A percentile compares a stretch with the other conserved stretches of the same genome.
Conservation (phyloP, 1,284 basidiomycete genomes). For the Ustilago tritici region DNA sequence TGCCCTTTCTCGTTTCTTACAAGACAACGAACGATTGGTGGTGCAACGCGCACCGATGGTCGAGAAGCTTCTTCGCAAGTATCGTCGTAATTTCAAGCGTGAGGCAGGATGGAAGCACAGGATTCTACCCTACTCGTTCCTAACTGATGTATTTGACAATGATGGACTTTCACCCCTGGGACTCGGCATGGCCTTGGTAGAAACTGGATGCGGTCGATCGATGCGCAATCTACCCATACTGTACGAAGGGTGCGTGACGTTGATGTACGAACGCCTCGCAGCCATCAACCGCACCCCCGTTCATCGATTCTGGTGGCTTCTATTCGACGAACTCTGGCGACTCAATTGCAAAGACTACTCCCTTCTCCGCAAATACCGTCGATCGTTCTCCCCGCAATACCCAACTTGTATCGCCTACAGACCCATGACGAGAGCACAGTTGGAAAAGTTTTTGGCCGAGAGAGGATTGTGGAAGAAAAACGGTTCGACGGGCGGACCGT, state of each 20-base stretch:
- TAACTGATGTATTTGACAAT: slow-evolving; percentile 73
- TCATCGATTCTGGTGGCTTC: slow-evolving; percentile 84
- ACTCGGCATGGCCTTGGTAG: slow-evolving; percentile 72
- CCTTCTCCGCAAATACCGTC: slow-evolving; percentile 77
- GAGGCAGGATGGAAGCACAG: slow-evolving; percentile 75
- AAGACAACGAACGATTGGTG: slow-evolving; percentile 76
- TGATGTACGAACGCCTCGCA: slow-evolving; percentile 76
- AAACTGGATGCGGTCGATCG: slow-evolving; percentile 73
- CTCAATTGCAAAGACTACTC: slow-evolving; percentile 52
- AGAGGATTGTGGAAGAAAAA: slow-evolving; percentile 75
- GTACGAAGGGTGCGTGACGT: slow-evolving; percentile 73
- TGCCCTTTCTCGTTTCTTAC: slow-evolving; percentile 77
- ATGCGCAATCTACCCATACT: slow-evolving; percentile 75
- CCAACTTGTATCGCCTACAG: slow-evolving; percentile 80
- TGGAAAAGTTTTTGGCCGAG: slow-evolving; percentile 78
- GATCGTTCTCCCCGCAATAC: slow-evolving; percentile 80
- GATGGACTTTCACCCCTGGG: slow-evolving; percentile 40
- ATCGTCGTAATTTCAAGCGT: slow-evolving; percentile 74
- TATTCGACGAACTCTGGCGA: slow-evolving; percentile 76
- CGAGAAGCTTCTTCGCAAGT: slow-evolving; percentile 74
- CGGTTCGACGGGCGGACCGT: slow-evolving; percentile 73
- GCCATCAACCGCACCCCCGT: slow-evolving; percentile 74
- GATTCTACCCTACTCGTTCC: slow-evolving; percentile 78
- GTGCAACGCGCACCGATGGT: slow-evolving; percentile 72
- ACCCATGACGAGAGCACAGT: slow-evolving; percentile 77